These are phyloP conservation scores for Hanseniaspora taiwanica DNA, from an alignment of 805 yeast species.

Conservation along the genomic window DNA sequence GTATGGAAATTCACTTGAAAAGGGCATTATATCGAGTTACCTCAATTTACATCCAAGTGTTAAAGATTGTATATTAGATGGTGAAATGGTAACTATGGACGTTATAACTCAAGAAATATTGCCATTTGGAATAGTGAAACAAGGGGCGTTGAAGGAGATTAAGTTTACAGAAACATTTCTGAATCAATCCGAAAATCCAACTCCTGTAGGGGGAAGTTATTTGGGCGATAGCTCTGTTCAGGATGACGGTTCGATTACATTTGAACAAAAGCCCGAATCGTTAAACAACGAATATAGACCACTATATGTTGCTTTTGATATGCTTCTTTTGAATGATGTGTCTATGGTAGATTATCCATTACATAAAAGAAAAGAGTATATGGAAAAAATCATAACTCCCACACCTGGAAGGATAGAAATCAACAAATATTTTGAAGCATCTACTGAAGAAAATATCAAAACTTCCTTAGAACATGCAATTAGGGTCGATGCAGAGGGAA, in stretches of 20 bases:
- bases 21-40: slow-evolving; percentile 44
- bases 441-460: slow-evolving; percentile 39
- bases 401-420: slow-evolving; percentile 36
- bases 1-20: slow-evolving; percentile 42
- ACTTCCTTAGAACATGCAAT: slow-evolving; percentile 45
- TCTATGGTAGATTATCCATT: slow-evolving; percentile 45
- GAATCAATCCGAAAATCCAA: neutral
- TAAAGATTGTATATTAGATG: slow-evolving; percentile 45
- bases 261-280: no score
- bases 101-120: slow-evolving; percentile 38
- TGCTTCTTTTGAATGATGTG: slow-evolving; percentile 53
- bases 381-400: slow-evolving; percentile 34
- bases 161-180: slow-evolving; percentile 17
- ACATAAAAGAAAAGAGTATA: slow-evolving; percentile 38
- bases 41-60: slow-evolving; percentile 28
- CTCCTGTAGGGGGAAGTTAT: slow-evolving; percentile 15
- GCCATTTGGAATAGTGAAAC: slow-evolving; percentile 72
- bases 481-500: slow-evolving; percentile 60
- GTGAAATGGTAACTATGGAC: slow-evolving; percentile 90
- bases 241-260: no score
- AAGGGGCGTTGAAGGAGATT: slow-evolving; percentile 47
- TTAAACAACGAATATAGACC: slow-evolving; percentile 33
- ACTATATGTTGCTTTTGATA: slow-evolving; percentile 55
- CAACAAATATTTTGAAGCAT: slow-evolving; percentile 28
- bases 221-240: no score